These are phyloP conservation scores for Eustoma russellianum DNA, from an alignment of 257 asterid genomes.

Conservation along the genomic window DNA sequence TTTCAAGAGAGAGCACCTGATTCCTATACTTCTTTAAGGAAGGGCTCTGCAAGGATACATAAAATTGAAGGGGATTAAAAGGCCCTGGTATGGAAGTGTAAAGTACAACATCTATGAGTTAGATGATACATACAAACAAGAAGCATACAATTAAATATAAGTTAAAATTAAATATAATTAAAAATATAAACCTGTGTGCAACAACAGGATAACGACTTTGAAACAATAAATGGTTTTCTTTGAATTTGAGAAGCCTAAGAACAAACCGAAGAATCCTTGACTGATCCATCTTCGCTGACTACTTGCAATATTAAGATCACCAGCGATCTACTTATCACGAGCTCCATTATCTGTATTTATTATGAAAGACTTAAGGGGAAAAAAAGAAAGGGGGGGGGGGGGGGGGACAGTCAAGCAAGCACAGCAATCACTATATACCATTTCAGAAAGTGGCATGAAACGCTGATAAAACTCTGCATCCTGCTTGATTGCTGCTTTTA, in stretches of 20 bases:
- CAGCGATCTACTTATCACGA: constrained; percentile 43
- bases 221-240: not conserved
- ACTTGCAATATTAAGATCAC: constrained; percentile 59
- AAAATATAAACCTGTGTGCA: not conserved
- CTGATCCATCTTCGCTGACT: constrained; percentile 89
- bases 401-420: not conserved
- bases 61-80: not conserved
- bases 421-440: constrained; percentile 30
- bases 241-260: constrained; percentile 9
- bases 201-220: not conserved
- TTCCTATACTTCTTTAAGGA: constrained; percentile 69
- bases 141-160: too few relatives aligned
- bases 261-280: constrained; percentile 93
- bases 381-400: not conserved
- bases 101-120: too few relatives aligned
- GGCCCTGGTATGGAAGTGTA: too few relatives aligned
- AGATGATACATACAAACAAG: too few relatives aligned
- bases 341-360: constrained; percentile 59
- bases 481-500: constrained; percentile 72
- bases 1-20: constrained; percentile 65
- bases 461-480: constrained; percentile 62
- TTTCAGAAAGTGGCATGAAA: constrained; percentile 80
- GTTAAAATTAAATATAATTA: too few relatives aligned
- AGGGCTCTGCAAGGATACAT: constrained; percentile 54
- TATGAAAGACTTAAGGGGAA: constrained; percentile 11